Percentiles rank a stretch among this genome's conserved stretches.
phyloP scores from a whole-genome alignment of 2,329 filamentous ascomycete genomes.

The Hymenoscyphus repandus region DNA sequence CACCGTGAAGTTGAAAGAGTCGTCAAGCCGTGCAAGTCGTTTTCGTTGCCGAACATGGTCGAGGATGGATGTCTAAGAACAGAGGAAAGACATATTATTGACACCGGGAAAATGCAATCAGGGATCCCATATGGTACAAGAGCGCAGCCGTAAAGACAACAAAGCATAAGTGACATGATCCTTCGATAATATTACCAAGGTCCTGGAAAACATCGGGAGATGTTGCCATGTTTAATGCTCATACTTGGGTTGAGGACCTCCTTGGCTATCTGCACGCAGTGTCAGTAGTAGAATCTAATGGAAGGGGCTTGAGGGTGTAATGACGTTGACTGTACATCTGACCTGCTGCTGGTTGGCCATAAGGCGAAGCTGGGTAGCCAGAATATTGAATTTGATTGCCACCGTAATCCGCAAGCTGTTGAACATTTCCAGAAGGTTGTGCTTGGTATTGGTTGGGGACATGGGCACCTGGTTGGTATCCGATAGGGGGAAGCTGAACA shows the following conservation, averaged over 20 bases:
- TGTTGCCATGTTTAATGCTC: slow-evolving; percentile 26
- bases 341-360: slow-evolving; percentile 37
- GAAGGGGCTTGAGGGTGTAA: slow-evolving; percentile 24
- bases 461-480: slow-evolving; percentile 58
- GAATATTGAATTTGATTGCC: slow-evolving; percentile 39
- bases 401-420: slow-evolving; percentile 52
- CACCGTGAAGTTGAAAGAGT: slow-evolving; percentile 20
- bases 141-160: slow-evolving; percentile 22
- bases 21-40: slow-evolving; percentile 30
- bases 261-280: neutral
- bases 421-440: slow-evolving; percentile 46
- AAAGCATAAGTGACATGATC: slow-evolving; percentile 13
- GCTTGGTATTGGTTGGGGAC: slow-evolving; percentile 57
- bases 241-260: slow-evolving; percentile 26
- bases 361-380: slow-evolving; percentile 54
- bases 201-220: slow-evolving; percentile 7
- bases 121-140: slow-evolving; percentile 33
- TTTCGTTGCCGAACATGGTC: slow-evolving; percentile 28
- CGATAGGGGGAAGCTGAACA: slow-evolving; percentile 69
- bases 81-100: slow-evolving; percentile 22
- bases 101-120: slow-evolving; percentile 29
- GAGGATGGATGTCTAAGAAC: slow-evolving; percentile 25
- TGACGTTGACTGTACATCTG: slow-evolving; percentile 58
- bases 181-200: slow-evolving; percentile 1
- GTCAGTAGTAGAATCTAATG: slow-evolving; percentile 21